These are phyloP conservation scores for Aphanomyces cochlioides DNA, from an alignment of 352 stramenopile species.

Conservation along the genomic window DNA sequence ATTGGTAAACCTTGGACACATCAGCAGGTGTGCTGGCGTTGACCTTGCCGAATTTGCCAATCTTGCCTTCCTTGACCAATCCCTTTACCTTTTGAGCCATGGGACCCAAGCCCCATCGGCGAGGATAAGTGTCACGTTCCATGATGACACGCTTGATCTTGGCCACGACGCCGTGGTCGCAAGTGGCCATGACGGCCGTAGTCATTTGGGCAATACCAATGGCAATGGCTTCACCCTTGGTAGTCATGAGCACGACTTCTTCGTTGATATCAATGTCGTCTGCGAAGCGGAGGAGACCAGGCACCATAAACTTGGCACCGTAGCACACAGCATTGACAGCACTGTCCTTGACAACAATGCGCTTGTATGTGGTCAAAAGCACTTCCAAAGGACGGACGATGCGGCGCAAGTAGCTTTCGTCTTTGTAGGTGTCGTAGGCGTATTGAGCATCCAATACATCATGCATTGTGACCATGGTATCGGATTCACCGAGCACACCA, in stretches of 20 bases:
- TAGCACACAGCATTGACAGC: slow-evolving; percentile 99
- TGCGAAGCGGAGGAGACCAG: slow-evolving; percentile 97
- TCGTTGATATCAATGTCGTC: slow-evolving; percentile 99
- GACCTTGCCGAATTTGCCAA: slow-evolving; percentile 87
- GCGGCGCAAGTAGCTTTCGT: slow-evolving; percentile 98
- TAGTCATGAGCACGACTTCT: slow-evolving; percentile 99
- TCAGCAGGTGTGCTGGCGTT: slow-evolving; percentile 81
- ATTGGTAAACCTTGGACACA: slow-evolving; percentile 66
- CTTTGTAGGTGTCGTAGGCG: slow-evolving; percentile 98
- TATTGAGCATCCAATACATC: slow-evolving; percentile 99
- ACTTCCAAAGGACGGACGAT: slow-evolving; percentile 98
- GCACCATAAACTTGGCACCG: slow-evolving; percentile 99
- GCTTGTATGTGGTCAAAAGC: slow-evolving; percentile 98
- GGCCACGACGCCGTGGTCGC: slow-evolving; percentile 98
- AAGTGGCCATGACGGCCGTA: slow-evolving; percentile 98
- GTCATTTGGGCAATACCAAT: slow-evolving; percentile 99
- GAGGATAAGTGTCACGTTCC: slow-evolving; percentile 99
- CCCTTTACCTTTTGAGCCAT: slow-evolving; percentile 99
- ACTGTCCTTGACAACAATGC: slow-evolving; percentile 99
- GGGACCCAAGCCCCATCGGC: slow-evolving; percentile 97
- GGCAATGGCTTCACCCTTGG: slow-evolving; percentile 99
- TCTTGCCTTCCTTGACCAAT: slow-evolving; percentile 93
- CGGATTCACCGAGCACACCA: slow-evolving; percentile 94
- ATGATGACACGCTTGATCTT: slow-evolving; percentile 99
- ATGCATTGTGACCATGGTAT: slow-evolving; percentile 99